Evolutionary conservation across 2,329 filamentous ascomycete genomes (phyloP), one percentile per base, ranked within the genome.

Genomic region (Colletotrichum shisoi): DNA sequence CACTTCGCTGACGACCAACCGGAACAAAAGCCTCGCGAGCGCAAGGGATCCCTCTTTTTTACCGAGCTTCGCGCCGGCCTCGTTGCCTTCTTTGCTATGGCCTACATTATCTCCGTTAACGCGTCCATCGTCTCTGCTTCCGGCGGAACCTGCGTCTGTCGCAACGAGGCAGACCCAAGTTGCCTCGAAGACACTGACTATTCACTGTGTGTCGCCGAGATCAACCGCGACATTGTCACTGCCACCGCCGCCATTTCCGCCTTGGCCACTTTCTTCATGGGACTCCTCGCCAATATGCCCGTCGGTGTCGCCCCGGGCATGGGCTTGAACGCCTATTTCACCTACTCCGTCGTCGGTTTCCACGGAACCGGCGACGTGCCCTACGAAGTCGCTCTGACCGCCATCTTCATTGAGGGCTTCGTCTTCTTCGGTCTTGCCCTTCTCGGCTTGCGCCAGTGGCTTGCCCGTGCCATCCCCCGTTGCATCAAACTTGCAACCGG

Each of bases 401-500:
- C 93, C 61, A 93, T 95, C 71, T 96, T 96, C 75, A 89, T 95
- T 15, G 93, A 96, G 77, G 93, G 93, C 44, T 91, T 91, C 76
- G 89, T 96, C 69, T 96, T 96, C 79, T 87, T 96, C 57, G 91
- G 81, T 1, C 84, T 96, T 46, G 93, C 93, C 1, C 76, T 96
- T 42, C 83, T 94, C 59, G 93, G 93, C 44, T 85, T 96, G 80
- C 89, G 93, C 15, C 93, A 96, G 76, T 96, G 92, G 92, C 86
- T 96, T 31, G 93, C 93, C 19, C 88, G 92, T 71, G 89, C 91
- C 49, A 93, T 96, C 70, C 93, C 93, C 1, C 85, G 87, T 46
- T 93, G 90, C 62, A 94, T 96, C 80, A 96, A 96, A 79, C 87
- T 95, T 62, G 92, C 92, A 15, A 94, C 91, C 17, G 91, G 91